Conservation (phyloP, 23 red algal genomes). For the Gracilaria gracilis region DNA sequence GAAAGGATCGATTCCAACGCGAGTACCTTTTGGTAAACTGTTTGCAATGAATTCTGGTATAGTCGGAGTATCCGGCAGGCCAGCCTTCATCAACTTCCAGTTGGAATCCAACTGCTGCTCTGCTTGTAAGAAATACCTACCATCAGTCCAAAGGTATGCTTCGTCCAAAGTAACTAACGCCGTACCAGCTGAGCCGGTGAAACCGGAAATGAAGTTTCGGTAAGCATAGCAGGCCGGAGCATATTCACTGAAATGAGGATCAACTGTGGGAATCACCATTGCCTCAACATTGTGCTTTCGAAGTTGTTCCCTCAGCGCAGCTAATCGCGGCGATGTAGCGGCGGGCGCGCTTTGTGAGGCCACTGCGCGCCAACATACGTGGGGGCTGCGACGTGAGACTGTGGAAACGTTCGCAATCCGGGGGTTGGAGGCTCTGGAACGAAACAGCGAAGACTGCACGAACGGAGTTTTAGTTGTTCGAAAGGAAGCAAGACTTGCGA, state of each 20-base stretch:
- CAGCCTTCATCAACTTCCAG: conserved; percentile 91
- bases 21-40: conserved; percentile 8
- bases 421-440: background rate
- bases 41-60: conserved; percentile 60
- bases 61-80: conserved; percentile 74
- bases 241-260: conserved; percentile 92
- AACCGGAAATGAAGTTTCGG: conserved; percentile 83
- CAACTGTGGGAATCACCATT: conserved; percentile 80
- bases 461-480: background rate
- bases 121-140: conserved; percentile 93
- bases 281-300: conserved; percentile 58
- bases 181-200: conserved; percentile 92
- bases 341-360: background rate
- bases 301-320: conserved; percentile 69
- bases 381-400: background rate
- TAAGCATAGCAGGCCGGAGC: conserved; percentile 75
- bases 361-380: background rate
- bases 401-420: background rate
- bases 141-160: conserved; percentile 97
- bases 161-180: conserved; percentile 75
- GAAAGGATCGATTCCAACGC: conserved; percentile 86
- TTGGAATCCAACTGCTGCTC: conserved; percentile 71
- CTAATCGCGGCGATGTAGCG: conserved; percentile 19
- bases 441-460: background rate
- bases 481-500: background rate